A percentile compares a stretch with the other conserved stretches of the same genome.
These are phyloP conservation scores for Ophiocytium majus DNA, from an alignment of 352 stramenopile genomes.

Conservation along the genomic window DNA sequence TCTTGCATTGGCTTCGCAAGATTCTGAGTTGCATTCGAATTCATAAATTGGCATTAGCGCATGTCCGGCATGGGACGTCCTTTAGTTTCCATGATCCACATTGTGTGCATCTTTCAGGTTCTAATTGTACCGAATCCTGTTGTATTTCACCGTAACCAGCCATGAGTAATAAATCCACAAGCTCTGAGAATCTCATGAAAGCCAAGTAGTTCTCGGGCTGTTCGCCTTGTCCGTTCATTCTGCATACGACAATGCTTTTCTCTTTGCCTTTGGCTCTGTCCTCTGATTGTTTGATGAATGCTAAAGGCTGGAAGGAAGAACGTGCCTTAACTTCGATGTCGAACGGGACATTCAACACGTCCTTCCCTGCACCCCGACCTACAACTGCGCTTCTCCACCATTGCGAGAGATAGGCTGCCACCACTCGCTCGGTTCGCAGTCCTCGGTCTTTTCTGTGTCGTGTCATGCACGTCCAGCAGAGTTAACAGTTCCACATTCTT, in stretches of 20 bases:
- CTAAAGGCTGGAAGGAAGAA: not conserved
- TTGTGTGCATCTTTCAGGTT: not conserved
- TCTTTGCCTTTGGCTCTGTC: not conserved
- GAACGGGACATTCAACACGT: not conserved
- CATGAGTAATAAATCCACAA: slow-evolving; percentile 1
- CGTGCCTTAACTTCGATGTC: slow-evolving; percentile 12
- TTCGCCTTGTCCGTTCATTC: not conserved
- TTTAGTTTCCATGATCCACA: not conserved
- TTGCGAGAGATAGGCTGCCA: not conserved
- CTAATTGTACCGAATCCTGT: not conserved
- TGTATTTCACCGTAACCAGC: not conserved
- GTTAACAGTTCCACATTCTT: too few species aligned
- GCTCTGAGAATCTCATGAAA: not conserved
- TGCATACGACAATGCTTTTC: not conserved
- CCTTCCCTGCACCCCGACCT: not conserved
- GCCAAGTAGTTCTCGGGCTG: not conserved
- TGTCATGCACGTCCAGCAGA: too few species aligned
- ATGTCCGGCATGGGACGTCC: not conserved
- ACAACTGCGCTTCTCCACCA: not conserved
- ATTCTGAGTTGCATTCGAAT: not conserved
- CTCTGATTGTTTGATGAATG: not conserved
- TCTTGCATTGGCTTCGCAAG: not conserved
- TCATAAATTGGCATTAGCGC: slow-evolving; percentile 1
- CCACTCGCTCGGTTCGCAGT: not conserved
- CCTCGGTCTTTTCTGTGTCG: not conserved